Conservation (phyloP, 2,329 filamentous ascomycete species). For the Colletotrichum godetiae region DNA sequence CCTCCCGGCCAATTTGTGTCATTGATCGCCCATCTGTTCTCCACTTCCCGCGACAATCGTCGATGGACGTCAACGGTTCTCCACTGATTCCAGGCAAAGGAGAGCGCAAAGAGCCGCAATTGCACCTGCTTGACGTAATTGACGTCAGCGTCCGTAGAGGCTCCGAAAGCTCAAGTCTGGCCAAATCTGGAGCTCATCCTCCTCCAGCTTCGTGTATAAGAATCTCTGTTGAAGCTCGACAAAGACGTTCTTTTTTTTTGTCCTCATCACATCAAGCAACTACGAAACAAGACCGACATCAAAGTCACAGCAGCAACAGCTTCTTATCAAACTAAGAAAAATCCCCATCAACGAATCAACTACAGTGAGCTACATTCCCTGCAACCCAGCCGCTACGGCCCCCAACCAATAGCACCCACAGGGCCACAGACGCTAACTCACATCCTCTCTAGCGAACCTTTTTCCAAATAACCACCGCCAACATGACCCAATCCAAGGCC, state of each 20-base stretch:
- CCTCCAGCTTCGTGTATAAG: constrained; percentile 14
- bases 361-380: background rate
- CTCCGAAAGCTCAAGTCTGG: background rate
- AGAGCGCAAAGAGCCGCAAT: constrained; percentile 28
- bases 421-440: constrained; percentile 8
- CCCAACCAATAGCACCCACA: background rate
- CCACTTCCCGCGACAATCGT: constrained; percentile 28
- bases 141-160: constrained; percentile 30
- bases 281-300: background rate
- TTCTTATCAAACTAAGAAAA: background rate
- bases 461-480: background rate
- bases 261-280: constrained; percentile 8
- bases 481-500: constrained; percentile 65
- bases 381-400: background rate
- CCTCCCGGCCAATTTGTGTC: constrained; percentile 20
- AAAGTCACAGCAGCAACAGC: background rate
- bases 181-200: background rate
- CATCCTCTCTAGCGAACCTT: background rate
- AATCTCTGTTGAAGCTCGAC: background rate
- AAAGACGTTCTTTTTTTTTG: no score
- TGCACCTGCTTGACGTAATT: constrained; percentile 37
- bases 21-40: constrained; percentile 27
- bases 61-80: constrained; percentile 22
- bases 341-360: background rate
- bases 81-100: constrained; percentile 20